Conservation (phyloP, 345 rosid genomes). For the Lepidium africanum region DNA sequence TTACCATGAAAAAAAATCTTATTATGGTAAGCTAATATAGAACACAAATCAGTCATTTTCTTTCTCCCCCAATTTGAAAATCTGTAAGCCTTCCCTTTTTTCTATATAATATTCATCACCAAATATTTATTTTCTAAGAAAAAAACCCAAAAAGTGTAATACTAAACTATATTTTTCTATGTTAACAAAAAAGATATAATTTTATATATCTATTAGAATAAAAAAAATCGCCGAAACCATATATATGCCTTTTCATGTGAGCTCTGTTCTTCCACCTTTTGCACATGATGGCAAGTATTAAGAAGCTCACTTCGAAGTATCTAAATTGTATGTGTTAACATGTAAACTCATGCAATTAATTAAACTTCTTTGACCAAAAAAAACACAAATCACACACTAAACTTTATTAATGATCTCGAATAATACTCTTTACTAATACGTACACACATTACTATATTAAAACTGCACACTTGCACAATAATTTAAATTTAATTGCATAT, state of each 20-base stretch:
- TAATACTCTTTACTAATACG: background rate
- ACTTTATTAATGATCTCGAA: background rate
- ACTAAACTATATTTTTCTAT: background rate
- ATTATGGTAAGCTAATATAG: too few species aligned
- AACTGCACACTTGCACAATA: conserved; percentile 1
- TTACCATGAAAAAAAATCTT: too few species aligned
- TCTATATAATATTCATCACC: background rate
- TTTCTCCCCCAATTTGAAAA: conserved; percentile 8
- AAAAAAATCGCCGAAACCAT: background rate
- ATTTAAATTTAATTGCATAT: background rate
- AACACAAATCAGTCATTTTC: background rate
- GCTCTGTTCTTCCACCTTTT: conserved; percentile 9
- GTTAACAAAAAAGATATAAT: too few species aligned
- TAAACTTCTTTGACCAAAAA: background rate
- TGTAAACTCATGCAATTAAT: conserved; percentile 7
- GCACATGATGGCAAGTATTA: conserved; percentile 17
- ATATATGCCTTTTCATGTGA: conserved; percentile 6
- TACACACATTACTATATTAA: background rate
- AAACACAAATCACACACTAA: background rate
- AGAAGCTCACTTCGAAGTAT: conserved; percentile 7
- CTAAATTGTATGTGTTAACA: background rate
- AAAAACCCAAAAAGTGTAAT: background rate
- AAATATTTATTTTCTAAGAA: background rate
- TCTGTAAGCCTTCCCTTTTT: background rate
- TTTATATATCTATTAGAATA: too few species aligned